Evolutionary conservation across 129 eudicot species (phyloP).

Genomic region (Ambrosia artemisiifolia): DNA sequence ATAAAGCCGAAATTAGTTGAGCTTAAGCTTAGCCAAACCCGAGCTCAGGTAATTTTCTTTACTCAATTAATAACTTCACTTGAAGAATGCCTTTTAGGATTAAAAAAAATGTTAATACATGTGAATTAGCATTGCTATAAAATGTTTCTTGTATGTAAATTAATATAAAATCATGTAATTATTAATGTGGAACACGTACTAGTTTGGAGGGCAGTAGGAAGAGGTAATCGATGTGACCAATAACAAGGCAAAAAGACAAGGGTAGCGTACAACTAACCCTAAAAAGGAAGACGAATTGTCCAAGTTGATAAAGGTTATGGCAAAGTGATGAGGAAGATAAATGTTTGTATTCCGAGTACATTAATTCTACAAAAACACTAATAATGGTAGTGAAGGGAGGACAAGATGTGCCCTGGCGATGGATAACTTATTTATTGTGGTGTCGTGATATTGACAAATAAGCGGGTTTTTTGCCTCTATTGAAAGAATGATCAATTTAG

Average conservation of each 20-base stretch:
- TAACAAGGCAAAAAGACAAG: slow-evolving; percentile 2
- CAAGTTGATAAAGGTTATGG: background rate
- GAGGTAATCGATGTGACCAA: slow-evolving; percentile 1
- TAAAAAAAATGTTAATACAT: background rate
- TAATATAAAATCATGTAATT: background rate
- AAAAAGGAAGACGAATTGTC: background rate
- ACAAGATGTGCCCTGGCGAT: background rate
- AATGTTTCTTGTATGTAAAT: background rate
- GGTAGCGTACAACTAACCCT: slow-evolving; percentile 1
- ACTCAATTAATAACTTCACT: background rate
- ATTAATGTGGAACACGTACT: background rate
- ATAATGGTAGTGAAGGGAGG: background rate
- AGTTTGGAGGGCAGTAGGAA: background rate
- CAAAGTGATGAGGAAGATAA: background rate
- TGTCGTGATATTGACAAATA: background rate
- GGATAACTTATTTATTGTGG: background rate
- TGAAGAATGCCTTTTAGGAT: background rate
- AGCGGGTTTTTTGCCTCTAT: no score
- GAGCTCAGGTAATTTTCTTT: background rate
- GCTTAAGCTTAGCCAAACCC: background rate
- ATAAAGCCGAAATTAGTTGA: background rate
- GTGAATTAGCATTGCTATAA: background rate
- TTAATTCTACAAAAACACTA: background rate
- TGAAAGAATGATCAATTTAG: no score
- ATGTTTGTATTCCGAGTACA: background rate